phyloP scores from a whole-genome alignment of 140 eudicot species.

The Flaveria floridana region DNA sequence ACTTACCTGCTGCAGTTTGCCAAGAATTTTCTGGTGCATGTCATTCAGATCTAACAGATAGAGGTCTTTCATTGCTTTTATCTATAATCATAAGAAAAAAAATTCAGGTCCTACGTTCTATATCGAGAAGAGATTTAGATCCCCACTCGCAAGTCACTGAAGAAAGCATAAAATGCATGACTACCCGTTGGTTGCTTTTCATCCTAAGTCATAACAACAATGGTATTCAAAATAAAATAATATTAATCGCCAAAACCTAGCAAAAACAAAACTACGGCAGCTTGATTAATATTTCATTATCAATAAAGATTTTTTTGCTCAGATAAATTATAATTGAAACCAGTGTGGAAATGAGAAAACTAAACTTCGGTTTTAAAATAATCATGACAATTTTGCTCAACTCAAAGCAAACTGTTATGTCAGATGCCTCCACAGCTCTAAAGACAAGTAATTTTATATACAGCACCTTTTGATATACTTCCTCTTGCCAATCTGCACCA shows the following conservation, averaged over 20 bases:
- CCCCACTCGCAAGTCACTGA: neutral
- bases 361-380: constrained; percentile 6
- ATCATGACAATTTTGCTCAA: constrained; percentile 9
- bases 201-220: neutral
- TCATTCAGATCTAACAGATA: constrained; percentile 68
- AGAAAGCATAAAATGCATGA: neutral
- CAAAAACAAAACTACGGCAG: neutral
- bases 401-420: neutral
- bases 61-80: constrained; percentile 80
- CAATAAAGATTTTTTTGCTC: neutral
- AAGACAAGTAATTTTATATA: constrained; percentile 11
- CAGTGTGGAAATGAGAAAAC: neutral
- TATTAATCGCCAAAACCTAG: constrained; percentile 11
- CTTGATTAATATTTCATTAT: neutral
- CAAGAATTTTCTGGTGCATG: constrained; percentile 68
- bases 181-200: neutral
- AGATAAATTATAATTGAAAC: neutral
- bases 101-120: constrained; percentile 17
- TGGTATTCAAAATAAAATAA: neutral
- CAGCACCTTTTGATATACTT: constrained; percentile 85
- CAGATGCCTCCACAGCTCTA: neutral
- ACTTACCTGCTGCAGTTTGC: constrained; percentile 70
- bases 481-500: constrained; percentile 97
- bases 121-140: neutral
- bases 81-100: constrained; percentile 47